Base-by-base conservation (phyloP, 768 basidiomycete species). In the Calocybe cyanea region DNA sequence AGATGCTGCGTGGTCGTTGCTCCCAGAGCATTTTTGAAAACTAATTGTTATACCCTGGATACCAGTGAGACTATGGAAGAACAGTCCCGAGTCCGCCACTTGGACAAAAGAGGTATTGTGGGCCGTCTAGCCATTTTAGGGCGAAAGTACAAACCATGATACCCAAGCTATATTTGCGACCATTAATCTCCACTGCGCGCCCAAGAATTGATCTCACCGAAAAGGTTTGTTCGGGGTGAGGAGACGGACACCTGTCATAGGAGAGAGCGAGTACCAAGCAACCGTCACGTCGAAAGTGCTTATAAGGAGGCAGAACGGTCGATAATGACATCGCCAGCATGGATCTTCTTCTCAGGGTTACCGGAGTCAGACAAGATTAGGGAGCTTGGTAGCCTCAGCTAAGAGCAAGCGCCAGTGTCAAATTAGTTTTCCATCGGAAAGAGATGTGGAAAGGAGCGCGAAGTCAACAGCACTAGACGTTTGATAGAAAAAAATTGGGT, bases 211-310 rank as follows among this genome's bases (percentile, higher is more conserved):
- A 44, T 44, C 17, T 11, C n/a, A 24, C 14, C 7, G 31, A 41
- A 14, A 15, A 19, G 25, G 15, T 17, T 43, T n/a, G n/a, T 13
- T 37, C 4, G 41, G 19, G 37, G 33, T 10, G 17, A 23, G 13
- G 30, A 23, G 25, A 28, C 25, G 11, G 25, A 43, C 39, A 48
- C n/a, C 46, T 41, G 46, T 41, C 42, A 48, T 40, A 35, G 38
- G 44, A 38, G 41, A 25, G 25, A 38, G 41, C 19, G 36, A 17
- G 24, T 19, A 28, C 41, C 18, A 4, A 40, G 41, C 45, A 51
- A 47, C 45, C 38, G 50, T 47, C 46, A 42, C 11, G 34, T 32
- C 36, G 28, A 33, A 36, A 24, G 43, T 23, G 38, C 30, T n/a
- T n/a, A n/a, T n/a, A n/a, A 20, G 38, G 31, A 30, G 43, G 31